Evolutionary conservation across 352 stramenopile species (phyloP).

Genomic region (Pythium utonaiense): DNA sequence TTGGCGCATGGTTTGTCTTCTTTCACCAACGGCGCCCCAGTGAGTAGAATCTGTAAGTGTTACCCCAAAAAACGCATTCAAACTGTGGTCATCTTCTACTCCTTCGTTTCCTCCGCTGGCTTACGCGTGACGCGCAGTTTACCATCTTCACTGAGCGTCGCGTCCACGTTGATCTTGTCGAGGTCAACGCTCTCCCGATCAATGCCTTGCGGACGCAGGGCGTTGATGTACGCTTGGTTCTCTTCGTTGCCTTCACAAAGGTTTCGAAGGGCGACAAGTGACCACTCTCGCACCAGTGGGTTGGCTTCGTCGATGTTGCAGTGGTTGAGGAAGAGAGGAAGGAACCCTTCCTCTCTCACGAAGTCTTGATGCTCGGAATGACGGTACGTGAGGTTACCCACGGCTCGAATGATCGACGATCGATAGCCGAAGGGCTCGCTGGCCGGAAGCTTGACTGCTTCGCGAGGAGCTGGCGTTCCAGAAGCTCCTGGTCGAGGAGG

Average conservation of each 20-base stretch:
- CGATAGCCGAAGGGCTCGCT: slow-evolving; percentile 65
- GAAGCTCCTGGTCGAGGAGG: slow-evolving; percentile 5
- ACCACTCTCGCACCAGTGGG: slow-evolving; percentile 87
- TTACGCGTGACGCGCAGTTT: slow-evolving; percentile 24
- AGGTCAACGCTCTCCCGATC: slow-evolving; percentile 26
- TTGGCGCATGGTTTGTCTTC: neutral
- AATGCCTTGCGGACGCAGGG: slow-evolving; percentile 57
- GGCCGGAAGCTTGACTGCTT: neutral
- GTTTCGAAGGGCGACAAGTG: slow-evolving; percentile 84
- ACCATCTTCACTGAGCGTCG: slow-evolving; percentile 24
- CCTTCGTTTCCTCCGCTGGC: neutral
- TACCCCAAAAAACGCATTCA: too few relatives aligned
- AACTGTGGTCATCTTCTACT: slow-evolving; percentile 4
- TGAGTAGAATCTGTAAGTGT: too few relatives aligned
- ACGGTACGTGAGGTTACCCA: slow-evolving; percentile 83
- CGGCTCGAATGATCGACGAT: slow-evolving; percentile 69
- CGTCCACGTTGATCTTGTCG: slow-evolving; percentile 32
- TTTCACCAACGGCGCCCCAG: neutral
- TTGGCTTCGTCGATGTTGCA: slow-evolving; percentile 89
- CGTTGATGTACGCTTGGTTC: slow-evolving; percentile 66
- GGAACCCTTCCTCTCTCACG: slow-evolving; percentile 64
- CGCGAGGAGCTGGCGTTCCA: neutral
- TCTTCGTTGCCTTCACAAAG: slow-evolving; percentile 83
- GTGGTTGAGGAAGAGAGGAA: slow-evolving; percentile 86
- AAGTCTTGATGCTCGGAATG: slow-evolving; percentile 66